Evolutionary conservation across 1,284 basidiomycete species (phyloP).

Genomic region (Apiotrichum akiyoshidainum): DNA sequence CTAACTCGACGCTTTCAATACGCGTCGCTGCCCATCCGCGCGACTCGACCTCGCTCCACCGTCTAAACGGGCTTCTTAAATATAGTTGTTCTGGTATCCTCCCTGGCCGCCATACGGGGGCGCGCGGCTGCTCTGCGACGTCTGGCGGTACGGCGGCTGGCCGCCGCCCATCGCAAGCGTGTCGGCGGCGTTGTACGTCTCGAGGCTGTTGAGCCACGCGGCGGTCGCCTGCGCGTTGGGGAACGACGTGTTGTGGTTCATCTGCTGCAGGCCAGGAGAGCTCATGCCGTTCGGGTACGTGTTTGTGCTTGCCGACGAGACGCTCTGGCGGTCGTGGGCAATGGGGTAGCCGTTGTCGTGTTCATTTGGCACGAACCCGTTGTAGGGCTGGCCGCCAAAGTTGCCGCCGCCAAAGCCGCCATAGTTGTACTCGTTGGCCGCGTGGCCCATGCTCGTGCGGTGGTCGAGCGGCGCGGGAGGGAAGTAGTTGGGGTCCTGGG

Average conservation of each 20-base stretch:
- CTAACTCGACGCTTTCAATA: no score
- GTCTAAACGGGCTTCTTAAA: neutral
- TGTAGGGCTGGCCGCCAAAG: neutral
- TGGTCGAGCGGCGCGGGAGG: conserved; percentile 42
- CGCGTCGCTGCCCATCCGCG: no score
- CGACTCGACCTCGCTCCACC: no score
- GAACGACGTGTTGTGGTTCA: neutral
- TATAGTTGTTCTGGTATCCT: neutral
- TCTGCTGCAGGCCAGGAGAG: neutral
- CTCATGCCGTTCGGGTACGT: neutral
- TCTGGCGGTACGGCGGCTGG: conserved; percentile 2
- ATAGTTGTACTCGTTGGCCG: neutral
- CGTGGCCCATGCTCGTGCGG: conserved; percentile 9
- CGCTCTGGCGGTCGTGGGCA: conserved; percentile 7
- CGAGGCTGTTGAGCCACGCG: neutral
- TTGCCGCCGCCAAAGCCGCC: neutral
- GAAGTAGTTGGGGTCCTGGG: conserved; percentile 49
- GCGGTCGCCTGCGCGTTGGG: neutral
- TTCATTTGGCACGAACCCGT: no score
- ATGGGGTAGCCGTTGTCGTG: neutral
- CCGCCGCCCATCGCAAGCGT: neutral
- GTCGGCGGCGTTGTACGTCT: neutral
- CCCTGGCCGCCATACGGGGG: conserved; percentile 1
- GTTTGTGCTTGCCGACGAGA: conserved; percentile 15
- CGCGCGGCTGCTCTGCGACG: neutral